A percentile compares a stretch with the other conserved stretches of the same genome.
Conservation (phyloP, 176 grass and related monocot genomes). For the Raddia distichophylla region DNA sequence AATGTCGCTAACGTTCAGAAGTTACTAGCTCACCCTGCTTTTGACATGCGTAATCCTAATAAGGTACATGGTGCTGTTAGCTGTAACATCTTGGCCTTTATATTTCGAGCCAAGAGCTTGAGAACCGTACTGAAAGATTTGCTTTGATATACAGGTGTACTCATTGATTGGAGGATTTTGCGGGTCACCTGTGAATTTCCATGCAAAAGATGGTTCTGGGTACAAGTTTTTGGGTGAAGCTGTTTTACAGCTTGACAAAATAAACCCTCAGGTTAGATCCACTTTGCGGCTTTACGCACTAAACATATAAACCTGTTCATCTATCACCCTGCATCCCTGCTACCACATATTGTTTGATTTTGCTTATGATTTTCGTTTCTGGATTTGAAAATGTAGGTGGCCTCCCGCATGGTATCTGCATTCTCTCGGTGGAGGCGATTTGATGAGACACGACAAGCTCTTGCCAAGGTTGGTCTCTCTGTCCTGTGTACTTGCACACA, state of each 20-base stretch:
- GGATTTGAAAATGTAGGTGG: conserved; percentile 60
- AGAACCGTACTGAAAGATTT: conserved; percentile 26
- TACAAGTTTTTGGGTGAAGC: conserved; percentile 95
- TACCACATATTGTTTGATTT: neutral
- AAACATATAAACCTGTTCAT: neutral
- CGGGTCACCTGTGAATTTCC: conserved; percentile 89
- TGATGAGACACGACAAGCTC: conserved; percentile 75
- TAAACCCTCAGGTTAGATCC: conserved; percentile 87
- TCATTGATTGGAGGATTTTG: conserved; percentile 94
- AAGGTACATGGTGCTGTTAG: conserved; percentile 56
- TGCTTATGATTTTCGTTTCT: conserved; percentile 4
- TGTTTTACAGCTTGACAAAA: conserved; percentile 92
- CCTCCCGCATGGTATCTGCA: conserved; percentile 92
- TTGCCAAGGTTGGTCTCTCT: conserved; percentile 67
- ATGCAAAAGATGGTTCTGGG: conserved; percentile 96
- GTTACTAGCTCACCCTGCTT: conserved; percentile 78
- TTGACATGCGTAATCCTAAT: conserved; percentile 89
- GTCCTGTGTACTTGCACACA: neutral
- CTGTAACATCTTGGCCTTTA: neutral
- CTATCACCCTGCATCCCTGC: neutral
- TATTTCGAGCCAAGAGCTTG: neutral
- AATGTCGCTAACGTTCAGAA: conserved; percentile 84
- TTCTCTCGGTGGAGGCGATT: conserved; percentile 91
- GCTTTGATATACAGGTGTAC: conserved; percentile 59
- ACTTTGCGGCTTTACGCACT: neutral